phyloP scores from a whole-genome alignment of 768 basidiomycete species.

The Fibroporia radiculosa region DNA sequence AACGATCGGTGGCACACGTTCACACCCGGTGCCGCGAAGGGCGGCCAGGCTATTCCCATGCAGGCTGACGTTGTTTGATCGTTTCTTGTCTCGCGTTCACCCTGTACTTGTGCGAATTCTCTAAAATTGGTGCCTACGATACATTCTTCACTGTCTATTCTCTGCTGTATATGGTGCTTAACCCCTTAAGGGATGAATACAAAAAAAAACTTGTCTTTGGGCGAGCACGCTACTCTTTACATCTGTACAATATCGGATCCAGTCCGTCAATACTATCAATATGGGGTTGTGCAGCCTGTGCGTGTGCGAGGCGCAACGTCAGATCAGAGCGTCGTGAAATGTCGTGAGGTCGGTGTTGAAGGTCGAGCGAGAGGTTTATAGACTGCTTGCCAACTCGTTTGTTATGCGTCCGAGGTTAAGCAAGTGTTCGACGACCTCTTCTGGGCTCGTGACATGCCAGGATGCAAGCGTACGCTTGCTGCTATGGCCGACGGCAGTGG shows the following conservation, averaged over 20 bases:
- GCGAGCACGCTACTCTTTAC: slow-evolving; percentile 3
- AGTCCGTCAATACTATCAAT: not conserved
- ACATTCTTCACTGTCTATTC: slow-evolving; percentile 1
- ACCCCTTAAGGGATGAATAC: not conserved
- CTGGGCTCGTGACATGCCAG: slow-evolving; percentile 89
- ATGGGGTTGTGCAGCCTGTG: not conserved
- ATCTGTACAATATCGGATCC: not conserved
- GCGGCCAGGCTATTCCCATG: slow-evolving; percentile 65
- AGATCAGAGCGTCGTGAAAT: not conserved
- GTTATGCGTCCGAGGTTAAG: slow-evolving; percentile 26
- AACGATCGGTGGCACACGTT: slow-evolving; percentile 96
- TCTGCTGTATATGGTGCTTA: slow-evolving; percentile 3
- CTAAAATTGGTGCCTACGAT: slow-evolving; percentile 3
- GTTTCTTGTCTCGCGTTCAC: not conserved
- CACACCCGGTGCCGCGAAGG: slow-evolving; percentile 81
- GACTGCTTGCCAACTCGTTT: slow-evolving; percentile 12
- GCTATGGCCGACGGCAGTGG: slow-evolving; percentile 87
- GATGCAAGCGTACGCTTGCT: slow-evolving; percentile 84
- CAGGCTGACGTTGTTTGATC: slow-evolving; percentile 40
- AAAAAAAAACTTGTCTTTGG: not conserved
- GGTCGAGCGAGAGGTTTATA: slow-evolving; percentile 1
- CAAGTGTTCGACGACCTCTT: slow-evolving; percentile 69
- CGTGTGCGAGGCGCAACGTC: not conserved
- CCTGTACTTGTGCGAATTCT: slow-evolving; percentile 1
- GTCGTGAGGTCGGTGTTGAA: not conserved